Evolutionary conservation across 176 grass and related monocot species (phyloP), one percentile per base, ranked within the genome.

Genomic region (Chloris gayana): DNA sequence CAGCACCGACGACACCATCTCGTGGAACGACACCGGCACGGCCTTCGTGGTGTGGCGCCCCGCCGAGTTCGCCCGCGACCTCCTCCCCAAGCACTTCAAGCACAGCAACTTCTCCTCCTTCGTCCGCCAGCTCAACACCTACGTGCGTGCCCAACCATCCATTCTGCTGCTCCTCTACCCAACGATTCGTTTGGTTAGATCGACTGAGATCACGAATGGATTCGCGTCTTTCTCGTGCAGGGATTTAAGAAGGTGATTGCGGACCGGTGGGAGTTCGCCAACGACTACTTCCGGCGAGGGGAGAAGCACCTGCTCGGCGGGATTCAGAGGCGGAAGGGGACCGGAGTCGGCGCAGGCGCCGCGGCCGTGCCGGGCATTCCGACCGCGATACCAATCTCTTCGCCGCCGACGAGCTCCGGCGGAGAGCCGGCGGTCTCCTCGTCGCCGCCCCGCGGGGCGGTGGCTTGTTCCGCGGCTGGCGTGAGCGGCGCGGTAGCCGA

Each of bases 31-130:
- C 8, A 58, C 84, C 35, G 91, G 91, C 79, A 88, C 83, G 33
- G 68, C 82, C 12, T 94, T 94, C 77, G 85, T 94, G 19, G 85
- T 94, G 57, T 88, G 82, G 91, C 85, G 78, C 27, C 88, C 88
- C 22, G 70, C 91, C 30, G 91, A 93, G 72, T 93, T 93, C 47
- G 91, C 88, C 30, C 76, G 88, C 30, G 88, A 90, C 74, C 76
- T 93, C 45, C 88, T 93, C 17, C 91, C 91, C 25, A 87, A 69
- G 51, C 88, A 90, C 73, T 97, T 97, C 89, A 97, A 97, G 83
- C 94, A 97, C 78, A 90, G 88, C 87, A 97, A 97, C 83, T 94
- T 97, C 87, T 91, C 91, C 4, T 92, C 89, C 83, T 97, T 97
- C 80, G 85, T 97, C 21, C 83, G 94, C 29, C 93, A 95, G 87